phyloP scores from a whole-genome alignment of 2,329 filamentous ascomycete genomes.

The Alternaria dauci region DNA sequence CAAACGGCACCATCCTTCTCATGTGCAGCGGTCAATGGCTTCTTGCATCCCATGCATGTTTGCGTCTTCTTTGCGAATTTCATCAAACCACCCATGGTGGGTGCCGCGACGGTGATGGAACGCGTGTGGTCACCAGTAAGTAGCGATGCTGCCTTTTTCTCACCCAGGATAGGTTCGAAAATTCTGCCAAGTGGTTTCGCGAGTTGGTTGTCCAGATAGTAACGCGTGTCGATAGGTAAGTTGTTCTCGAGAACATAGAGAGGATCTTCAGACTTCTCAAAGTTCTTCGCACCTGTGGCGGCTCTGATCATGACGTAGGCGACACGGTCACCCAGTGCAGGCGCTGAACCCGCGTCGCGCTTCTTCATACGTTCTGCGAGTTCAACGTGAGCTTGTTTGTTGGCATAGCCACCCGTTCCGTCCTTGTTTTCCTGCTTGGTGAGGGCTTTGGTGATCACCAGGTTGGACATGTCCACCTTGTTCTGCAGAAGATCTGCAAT shows the following conservation, averaged over 20 bases:
- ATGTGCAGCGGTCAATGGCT: conserved; percentile 80
- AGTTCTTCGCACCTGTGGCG: conserved; percentile 87
- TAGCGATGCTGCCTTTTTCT: conserved; percentile 86
- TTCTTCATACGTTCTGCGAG: conserved; percentile 97
- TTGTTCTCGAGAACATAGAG: conserved; percentile 98
- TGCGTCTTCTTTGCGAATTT: conserved; percentile 98
- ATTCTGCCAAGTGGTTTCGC: conserved; percentile 93
- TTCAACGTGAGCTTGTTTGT: conserved; percentile 95
- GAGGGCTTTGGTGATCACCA: conserved; percentile 97
- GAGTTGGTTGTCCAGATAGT: conserved; percentile 98
- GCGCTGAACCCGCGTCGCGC: conserved; percentile 92
- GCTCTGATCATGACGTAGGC: conserved; percentile 98
- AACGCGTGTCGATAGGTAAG: conserved; percentile 95
- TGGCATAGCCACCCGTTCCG: conserved; percentile 68
- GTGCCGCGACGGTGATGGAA: conserved; percentile 90
- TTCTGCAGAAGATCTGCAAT: conserved; percentile 96
- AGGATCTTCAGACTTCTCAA: conserved; percentile 95
- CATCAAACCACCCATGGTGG: conserved; percentile 92
- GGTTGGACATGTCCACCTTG: conserved; percentile 98
- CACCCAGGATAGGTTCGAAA: conserved; percentile 96
- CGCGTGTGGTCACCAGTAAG: conserved; percentile 94
- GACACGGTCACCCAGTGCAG: conserved; percentile 91
- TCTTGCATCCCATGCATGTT: conserved; percentile 99
- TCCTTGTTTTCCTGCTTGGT: conserved; percentile 67
- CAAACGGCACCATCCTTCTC: conserved; percentile 90